Evolutionary conservation across 768 basidiomycete species (phyloP), one percentile per base, ranked within the genome.

Genomic region (Vararia minispora): DNA sequence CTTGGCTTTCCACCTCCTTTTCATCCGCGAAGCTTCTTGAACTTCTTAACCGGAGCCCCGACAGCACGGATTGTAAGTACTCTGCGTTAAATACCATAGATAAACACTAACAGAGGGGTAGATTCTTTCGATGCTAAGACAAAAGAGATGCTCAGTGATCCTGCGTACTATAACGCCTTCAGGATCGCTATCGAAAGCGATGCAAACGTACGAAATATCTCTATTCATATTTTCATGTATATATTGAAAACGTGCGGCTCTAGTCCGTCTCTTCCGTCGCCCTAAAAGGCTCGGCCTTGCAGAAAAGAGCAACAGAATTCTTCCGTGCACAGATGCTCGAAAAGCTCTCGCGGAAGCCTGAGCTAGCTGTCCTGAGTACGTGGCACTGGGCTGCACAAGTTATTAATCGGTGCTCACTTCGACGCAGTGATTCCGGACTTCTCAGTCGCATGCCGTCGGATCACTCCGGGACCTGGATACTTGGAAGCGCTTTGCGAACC

Each of bases 391-490:
- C n/a, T n/a, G n/a, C n/a, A n/a, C n/a, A n/a, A n/a, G n/a, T n/a
- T n/a, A n/a, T n/a, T n/a, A n/a, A n/a, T n/a, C n/a, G n/a, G n/a
- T n/a, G n/a, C n/a, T n/a, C n/a, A n/a, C n/a, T n/a, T n/a, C n/a
- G n/a, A n/a, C n/a, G n/a, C 41, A 76, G 73, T 78, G n/a, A 61
- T 77, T 18, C 76, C 78, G 10, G 58, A 69, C 32, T 80, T 78
- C 46, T 58, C 68, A 4, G 68, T 76, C 12, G 65, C 60, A 5
- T 82, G 77, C 54, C 64, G 76, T 18, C 64, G 79, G n/a, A 54
- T 79, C 33, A 82, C 79, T 0, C 75, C 77, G 2, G 79, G 76
- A 0, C 74, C 74, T 8, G 77, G 79, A 5, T 82, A 77, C 50
- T 63, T 81, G 23, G 76, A 80, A 46, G 73, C 79, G 0, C 56